Evolutionary conservation across 495 filamentous ascomycete genomes (phyloP).

Genomic region (Penicillium arizonense): DNA sequence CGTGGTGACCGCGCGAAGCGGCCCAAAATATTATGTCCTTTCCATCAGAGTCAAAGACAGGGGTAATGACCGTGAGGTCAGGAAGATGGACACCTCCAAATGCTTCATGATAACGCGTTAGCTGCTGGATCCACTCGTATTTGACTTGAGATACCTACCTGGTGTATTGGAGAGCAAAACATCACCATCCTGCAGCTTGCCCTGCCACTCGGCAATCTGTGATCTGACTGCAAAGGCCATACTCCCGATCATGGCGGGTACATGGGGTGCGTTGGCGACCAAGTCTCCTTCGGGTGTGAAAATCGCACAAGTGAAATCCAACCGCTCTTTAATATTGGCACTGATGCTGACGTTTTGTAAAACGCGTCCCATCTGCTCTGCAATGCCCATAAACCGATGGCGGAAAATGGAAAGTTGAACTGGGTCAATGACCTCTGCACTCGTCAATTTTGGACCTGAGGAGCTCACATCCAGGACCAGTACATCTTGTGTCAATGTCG

Average conservation of each 20-base stretch:
- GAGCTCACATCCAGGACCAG: constrained; percentile 68
- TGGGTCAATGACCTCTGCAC: constrained; percentile 48
- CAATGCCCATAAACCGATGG: constrained; percentile 64
- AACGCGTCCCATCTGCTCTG: constrained; percentile 39
- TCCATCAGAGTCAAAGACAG: constrained; percentile 70
- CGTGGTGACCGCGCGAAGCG: constrained; percentile 71
- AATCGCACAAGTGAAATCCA: constrained; percentile 38
- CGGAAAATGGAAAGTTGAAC: constrained; percentile 90
- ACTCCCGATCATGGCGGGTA: constrained; percentile 77
- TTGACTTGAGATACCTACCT: constrained; percentile 35
- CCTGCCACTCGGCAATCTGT: constrained; percentile 80
- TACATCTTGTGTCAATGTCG: constrained; percentile 57
- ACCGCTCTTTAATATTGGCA: constrained; percentile 40
- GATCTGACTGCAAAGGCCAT: constrained; percentile 89
- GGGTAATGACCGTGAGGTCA: constrained; percentile 86
- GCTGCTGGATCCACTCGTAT: neutral
- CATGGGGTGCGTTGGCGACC: constrained; percentile 59
- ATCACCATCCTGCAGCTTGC: constrained; percentile 76
- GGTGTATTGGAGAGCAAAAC: constrained; percentile 87
- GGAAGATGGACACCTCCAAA: constrained; percentile 83
- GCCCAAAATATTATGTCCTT: constrained; percentile 85
- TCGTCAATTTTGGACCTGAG: constrained; percentile 61
- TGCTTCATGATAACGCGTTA: constrained; percentile 57
- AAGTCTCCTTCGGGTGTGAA: constrained; percentile 34
- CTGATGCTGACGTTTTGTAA: constrained; percentile 33